A percentile compares a stretch with the other conserved stretches of the same genome.
Evolutionary conservation across 495 filamentous ascomycete species (phyloP).

Genomic region (Gamarada debralockiae): DNA sequence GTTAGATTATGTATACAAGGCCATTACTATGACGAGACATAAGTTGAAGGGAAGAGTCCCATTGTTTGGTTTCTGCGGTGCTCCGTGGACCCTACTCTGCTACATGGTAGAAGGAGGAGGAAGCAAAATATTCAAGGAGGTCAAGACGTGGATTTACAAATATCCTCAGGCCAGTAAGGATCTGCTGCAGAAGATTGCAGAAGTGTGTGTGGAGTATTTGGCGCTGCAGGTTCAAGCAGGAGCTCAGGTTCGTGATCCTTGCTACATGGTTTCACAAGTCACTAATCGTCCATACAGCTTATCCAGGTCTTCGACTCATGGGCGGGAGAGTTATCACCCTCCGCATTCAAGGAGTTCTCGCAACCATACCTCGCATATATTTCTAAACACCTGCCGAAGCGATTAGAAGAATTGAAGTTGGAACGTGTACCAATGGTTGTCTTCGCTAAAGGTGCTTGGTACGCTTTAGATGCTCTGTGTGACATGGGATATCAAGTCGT

Average conservation of each 20-base stretch:
- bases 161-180: conserved; percentile 75
- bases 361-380: conserved; percentile 86
- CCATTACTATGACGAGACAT: conserved; percentile 84
- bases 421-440: conserved; percentile 95
- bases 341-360: conserved; percentile 76
- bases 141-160: conserved; percentile 94
- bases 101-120: conserved; percentile 99
- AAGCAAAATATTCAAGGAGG: conserved; percentile 84
- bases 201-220: conserved; percentile 90
- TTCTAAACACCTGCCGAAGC: conserved; percentile 66
- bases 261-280: not conserved
- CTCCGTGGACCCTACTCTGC: conserved; percentile 93
- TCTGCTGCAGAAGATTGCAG: conserved; percentile 84
- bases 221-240: conserved; percentile 89
- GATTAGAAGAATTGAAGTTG: conserved; percentile 65
- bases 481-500: conserved; percentile 89
- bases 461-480: conserved; percentile 83
- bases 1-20: conserved; percentile 91
- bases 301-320: conserved; percentile 99
- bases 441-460: conserved; percentile 99
- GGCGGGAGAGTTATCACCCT: conserved; percentile 88
- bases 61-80: conserved; percentile 94
- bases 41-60: conserved; percentile 88
- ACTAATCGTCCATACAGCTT: conserved; percentile 45
- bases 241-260: conserved; percentile 57